phyloP scores from a whole-genome alignment of 2,329 filamentous ascomycete species.

The Talaromyces sp. region DNA sequence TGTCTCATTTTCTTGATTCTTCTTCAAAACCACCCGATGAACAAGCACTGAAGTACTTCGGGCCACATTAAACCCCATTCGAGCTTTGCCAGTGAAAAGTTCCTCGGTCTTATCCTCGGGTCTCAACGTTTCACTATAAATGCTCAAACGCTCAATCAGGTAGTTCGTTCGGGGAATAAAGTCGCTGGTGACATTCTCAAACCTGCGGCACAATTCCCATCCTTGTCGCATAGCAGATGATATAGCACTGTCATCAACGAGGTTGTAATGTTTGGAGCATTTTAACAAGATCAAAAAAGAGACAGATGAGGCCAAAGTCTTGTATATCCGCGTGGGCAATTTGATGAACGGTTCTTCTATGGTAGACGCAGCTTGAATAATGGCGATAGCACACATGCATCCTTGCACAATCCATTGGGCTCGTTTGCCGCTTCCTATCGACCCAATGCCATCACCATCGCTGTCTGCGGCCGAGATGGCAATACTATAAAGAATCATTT shows the following conservation, averaged over 20 bases:
- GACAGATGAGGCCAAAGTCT: constrained; percentile 12
- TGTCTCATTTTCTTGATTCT: constrained; percentile 1
- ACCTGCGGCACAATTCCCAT: constrained; percentile 2
- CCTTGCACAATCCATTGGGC: constrained; percentile 14
- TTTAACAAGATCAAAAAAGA: constrained; percentile 15
- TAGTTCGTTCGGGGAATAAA: constrained; percentile 4
- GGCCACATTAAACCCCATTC: constrained; percentile 15
- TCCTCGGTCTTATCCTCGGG: constrained; percentile 11
- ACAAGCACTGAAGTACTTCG: constrained; percentile 7
- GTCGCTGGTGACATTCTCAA: constrained; percentile 1
- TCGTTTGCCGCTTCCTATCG: not conserved
- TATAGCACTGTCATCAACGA: constrained; percentile 3
- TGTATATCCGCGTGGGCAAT: constrained; percentile 8
- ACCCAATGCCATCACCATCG: not conserved
- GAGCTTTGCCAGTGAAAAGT: constrained; percentile 6
- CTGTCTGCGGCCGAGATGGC: constrained; percentile 8
- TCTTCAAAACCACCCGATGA: not conserved
- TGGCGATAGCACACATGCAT: constrained; percentile 1
- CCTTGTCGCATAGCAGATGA: constrained; percentile 12
- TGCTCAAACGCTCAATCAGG: constrained; percentile 11
- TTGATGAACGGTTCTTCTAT: constrained; percentile 1
- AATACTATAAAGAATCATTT: constrained; percentile 17
- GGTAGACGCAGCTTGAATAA: constrained; percentile 6
- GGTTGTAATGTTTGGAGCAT: constrained; percentile 7
- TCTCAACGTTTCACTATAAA: constrained; percentile 9